Percentiles rank a stretch among this genome's conserved stretches.
phyloP scores from a whole-genome alignment of 2,329 filamentous ascomycete genomes.

The Ceratocystis smalleyi region DNA sequence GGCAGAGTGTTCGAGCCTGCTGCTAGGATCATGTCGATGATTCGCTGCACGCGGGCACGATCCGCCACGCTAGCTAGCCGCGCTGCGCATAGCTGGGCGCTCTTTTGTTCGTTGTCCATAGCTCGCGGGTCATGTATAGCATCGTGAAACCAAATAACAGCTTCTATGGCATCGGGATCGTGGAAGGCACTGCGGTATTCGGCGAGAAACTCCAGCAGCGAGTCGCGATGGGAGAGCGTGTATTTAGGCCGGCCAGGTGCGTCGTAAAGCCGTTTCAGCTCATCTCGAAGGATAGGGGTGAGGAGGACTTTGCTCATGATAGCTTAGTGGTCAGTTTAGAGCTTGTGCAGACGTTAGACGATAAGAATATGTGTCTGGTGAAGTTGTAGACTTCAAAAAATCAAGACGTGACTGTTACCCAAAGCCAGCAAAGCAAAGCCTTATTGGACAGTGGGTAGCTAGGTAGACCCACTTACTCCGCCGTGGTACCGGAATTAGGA shows the following conservation, averaged over 20 bases:
- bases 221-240: conserved; percentile 11
- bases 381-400: neutral
- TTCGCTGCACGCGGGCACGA: conserved; percentile 7
- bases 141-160: conserved; percentile 16
- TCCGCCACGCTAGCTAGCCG: neutral
- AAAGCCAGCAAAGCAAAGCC: neutral
- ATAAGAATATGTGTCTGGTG: neutral
- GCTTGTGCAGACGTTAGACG: neutral
- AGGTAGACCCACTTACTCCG: neutral
- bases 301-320: conserved; percentile 5
- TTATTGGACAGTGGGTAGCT: neutral
- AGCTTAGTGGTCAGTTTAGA: neutral
- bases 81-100: conserved; percentile 19
- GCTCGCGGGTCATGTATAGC: conserved; percentile 12
- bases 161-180: conserved; percentile 13
- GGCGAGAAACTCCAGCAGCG: conserved; percentile 6
- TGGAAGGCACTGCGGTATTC: conserved; percentile 8
- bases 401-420: neutral
- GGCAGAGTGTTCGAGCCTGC: conserved; percentile 11
- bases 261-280: conserved; percentile 9
- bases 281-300: neutral
- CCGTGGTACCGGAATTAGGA: neutral
- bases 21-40: conserved; percentile 12
- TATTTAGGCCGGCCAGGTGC: conserved; percentile 8
- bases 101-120: conserved; percentile 22